Evolutionary conservation across 1,139 yeast species (phyloP), one percentile per base, ranked within the genome.

Genomic region (Kazachstania sp.): DNA sequence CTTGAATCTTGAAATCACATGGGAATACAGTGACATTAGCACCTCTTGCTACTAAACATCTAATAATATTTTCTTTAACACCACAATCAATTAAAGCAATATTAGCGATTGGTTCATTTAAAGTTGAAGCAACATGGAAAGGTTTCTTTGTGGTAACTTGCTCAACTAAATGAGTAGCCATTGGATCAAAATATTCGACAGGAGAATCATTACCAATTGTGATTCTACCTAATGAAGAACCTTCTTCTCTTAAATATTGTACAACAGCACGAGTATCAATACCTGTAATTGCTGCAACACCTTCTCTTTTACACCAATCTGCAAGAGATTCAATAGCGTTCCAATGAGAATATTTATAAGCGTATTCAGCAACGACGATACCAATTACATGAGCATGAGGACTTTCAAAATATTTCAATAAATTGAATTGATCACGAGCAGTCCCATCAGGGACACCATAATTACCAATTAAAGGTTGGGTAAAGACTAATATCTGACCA

Each of bases 61-160:
- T 81, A 65, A 92, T 75, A 56, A 92, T 92, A 69, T 92, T 92
- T 69, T 92, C 97, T 75, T 92, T 92, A 57, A 94, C 97, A 64
- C 98, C 98, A 70, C 98, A 92, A 68, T 92, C 98, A 54, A 92
- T 75, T 39, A 92, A 90, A 11, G 97, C 97, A 55, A 92, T 81
- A 65, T 90, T 96, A 47, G 77, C 72, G 7, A 39, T 49, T 20
- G 59, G 55, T 7, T 52, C 40, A 13, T 50, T 44, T 1, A 39
- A 34, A n/a, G 36, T 45, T 39, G 79, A 75, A 37, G 87, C 81
- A 44, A 92, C 77, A 61, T 87, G 95, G 80, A 86, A 92, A 41
- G 97, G 97, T 45, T 90, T 85, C 71, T 88, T 90, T 50, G 98
- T 92, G 46, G 96, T 83, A 13, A 92, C 98, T 68, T 86, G 85